phyloP scores from a whole-genome alignment of 352 stramenopile genomes.

The Pseudoperonospora humuli region DNA sequence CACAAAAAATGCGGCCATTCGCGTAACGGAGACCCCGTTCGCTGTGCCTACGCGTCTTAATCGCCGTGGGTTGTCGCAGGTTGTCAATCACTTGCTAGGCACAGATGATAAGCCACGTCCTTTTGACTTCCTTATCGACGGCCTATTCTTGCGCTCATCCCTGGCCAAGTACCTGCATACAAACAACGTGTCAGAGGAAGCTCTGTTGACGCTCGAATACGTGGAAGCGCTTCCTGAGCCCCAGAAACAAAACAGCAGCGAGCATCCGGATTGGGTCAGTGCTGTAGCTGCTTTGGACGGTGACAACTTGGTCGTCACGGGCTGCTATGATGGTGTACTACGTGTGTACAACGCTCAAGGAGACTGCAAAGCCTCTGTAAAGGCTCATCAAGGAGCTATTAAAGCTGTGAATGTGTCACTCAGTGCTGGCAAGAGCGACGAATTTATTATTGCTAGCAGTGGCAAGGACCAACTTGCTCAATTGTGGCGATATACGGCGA shows the following conservation, averaged over 20 bases:
- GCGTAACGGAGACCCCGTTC: slow-evolving; percentile 86
- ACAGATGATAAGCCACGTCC: slow-evolving; percentile 40
- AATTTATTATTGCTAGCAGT: slow-evolving; percentile 63
- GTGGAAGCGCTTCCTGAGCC: slow-evolving; percentile 75
- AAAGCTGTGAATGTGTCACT: slow-evolving; percentile 44
- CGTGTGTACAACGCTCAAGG: slow-evolving; percentile 60
- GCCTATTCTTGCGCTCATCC: slow-evolving; percentile 63
- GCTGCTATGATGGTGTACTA: slow-evolving; percentile 82
- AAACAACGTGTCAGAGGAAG: slow-evolving; percentile 65
- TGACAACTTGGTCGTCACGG: slow-evolving; percentile 54
- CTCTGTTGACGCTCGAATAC: slow-evolving; percentile 85
- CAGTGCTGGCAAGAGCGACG: slow-evolving; percentile 14
- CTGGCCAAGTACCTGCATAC: slow-evolving; percentile 70
- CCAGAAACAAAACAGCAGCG: slow-evolving; percentile 47
- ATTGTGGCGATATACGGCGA: slow-evolving; percentile 45
- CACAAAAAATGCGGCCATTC: slow-evolving; percentile 80
- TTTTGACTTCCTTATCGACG: slow-evolving; percentile 85
- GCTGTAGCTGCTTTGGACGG: slow-evolving; percentile 42
- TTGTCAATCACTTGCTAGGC: slow-evolving; percentile 83
- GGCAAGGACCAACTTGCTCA: slow-evolving; percentile 74
- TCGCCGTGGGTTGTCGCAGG: slow-evolving; percentile 78
- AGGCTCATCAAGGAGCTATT: slow-evolving; percentile 71
- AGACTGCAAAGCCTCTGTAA: slow-evolving; percentile 50
- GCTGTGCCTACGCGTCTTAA: slow-evolving; percentile 73
- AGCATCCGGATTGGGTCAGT: slow-evolving; percentile 86